These are phyloP conservation scores for Cladobotryum protrusum DNA, from an alignment of 2,329 filamentous ascomycete species.

Conservation along the genomic window DNA sequence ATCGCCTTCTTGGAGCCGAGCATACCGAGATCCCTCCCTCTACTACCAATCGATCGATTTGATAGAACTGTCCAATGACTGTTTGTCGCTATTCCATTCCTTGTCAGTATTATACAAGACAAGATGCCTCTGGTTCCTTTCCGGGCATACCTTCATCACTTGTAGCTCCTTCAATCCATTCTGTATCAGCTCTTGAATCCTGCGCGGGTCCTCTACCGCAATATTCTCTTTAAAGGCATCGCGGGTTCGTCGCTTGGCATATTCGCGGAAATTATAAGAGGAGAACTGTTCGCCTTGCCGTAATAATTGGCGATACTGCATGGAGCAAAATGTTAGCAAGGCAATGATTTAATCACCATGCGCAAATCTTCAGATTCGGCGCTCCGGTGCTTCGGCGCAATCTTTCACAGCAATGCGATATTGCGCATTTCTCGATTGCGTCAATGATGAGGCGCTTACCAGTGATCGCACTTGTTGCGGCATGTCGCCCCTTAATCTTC, in stretches of 20 bases:
- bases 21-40: slow-evolving; percentile 74
- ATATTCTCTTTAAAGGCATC: slow-evolving; percentile 85
- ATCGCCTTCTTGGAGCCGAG: too few species aligned
- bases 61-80: slow-evolving; percentile 88
- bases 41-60: slow-evolving; percentile 84
- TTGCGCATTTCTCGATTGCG: not conserved
- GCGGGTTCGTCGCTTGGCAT: slow-evolving; percentile 81
- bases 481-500: slow-evolving; percentile 44
- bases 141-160: slow-evolving; percentile 68
- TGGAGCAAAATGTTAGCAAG: not conserved
- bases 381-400: not conserved
- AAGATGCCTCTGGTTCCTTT: too few species aligned
- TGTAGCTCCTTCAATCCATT: slow-evolving; percentile 82
- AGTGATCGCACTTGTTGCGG: slow-evolving; percentile 52
- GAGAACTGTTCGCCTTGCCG: slow-evolving; percentile 82
- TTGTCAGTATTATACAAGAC: slow-evolving; percentile 1
- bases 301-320: slow-evolving; percentile 83
- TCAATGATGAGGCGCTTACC: slow-evolving; percentile 34
- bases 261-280: slow-evolving; percentile 96
- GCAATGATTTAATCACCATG: not conserved
- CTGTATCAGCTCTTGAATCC: slow-evolving; percentile 83
- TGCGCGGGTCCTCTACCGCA: slow-evolving; percentile 63
- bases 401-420: not conserved
- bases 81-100: slow-evolving; percentile 69
- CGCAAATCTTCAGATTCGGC: not conserved